Percentiles rank a stretch among this genome's conserved stretches.
phyloP scores from a whole-genome alignment of 768 basidiomycete species.

The Leccinum longicurvipes region DNA sequence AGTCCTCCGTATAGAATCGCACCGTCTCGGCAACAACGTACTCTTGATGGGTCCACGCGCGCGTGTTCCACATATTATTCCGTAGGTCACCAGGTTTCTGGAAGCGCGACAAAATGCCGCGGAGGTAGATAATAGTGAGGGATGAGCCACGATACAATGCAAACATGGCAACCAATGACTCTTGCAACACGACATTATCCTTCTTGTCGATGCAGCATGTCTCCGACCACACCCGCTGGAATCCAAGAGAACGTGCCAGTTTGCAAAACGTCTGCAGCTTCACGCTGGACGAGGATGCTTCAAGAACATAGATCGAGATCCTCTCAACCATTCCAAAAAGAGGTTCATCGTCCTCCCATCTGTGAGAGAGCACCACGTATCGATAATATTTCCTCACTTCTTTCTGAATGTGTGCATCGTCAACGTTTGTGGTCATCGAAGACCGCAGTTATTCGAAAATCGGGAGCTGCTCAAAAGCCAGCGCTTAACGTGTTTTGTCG shows the following conservation, averaged over 20 bases:
- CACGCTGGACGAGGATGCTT: background rate
- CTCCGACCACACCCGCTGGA: background rate
- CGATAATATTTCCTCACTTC: background rate
- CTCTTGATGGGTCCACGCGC: background rate
- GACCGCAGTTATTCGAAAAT: background rate
- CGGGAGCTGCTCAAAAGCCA: background rate
- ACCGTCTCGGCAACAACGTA: background rate
- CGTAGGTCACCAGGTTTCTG: background rate
- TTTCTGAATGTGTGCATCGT: background rate
- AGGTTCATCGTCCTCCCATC: background rate
- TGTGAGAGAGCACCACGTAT: background rate
- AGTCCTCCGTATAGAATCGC: background rate
- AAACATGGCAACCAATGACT: background rate
- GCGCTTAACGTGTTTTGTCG: background rate
- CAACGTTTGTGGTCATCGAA: background rate
- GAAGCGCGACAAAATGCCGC: background rate
- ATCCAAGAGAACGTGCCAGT: background rate
- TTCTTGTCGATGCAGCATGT: background rate
- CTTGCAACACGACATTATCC: background rate
- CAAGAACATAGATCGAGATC: background rate
- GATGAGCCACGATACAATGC: background rate
- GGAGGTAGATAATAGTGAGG: background rate
- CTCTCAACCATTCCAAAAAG: background rate
- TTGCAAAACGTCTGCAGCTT: background rate
- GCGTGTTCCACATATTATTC: background rate